Evolutionary conservation across 306 rosid genomes (phyloP).

Genomic region (Trichosanthes cucumerina): DNA sequence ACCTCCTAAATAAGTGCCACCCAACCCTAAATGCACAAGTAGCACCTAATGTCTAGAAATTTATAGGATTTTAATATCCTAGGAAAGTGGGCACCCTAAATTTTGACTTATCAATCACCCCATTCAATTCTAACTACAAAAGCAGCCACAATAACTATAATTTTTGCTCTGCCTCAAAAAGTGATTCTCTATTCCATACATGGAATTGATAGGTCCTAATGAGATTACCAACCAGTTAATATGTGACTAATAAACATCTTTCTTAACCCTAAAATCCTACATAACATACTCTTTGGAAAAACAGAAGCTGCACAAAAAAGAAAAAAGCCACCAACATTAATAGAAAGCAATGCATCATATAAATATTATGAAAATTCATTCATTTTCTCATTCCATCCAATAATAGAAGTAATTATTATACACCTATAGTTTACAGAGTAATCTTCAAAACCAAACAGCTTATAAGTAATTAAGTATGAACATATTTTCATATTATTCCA

Average conservation of each 20-base stretch:
- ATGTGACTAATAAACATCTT: background rate
- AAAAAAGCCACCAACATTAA: background rate
- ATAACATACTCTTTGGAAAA: background rate
- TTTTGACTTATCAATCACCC: background rate
- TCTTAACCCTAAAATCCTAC: background rate
- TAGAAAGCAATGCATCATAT: background rate
- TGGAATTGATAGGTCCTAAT: background rate
- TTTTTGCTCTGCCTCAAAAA: background rate
- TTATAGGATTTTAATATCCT: background rate
- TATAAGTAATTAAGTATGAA: background rate
- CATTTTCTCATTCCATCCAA: background rate
- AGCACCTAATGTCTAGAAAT: background rate
- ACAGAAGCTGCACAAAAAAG: background rate
- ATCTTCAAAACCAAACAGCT: background rate
- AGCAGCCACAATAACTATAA: background rate
- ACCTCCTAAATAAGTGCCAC: background rate
- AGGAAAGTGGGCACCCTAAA: background rate
- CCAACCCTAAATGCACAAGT: background rate
- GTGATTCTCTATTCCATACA: background rate
- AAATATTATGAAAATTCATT: background rate
- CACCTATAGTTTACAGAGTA: background rate
- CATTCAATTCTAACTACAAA: background rate
- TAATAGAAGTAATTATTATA: background rate
- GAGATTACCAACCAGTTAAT: background rate
- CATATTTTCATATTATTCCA: background rate